These are phyloP conservation scores for Carex myosuroides DNA, from an alignment of 176 grass and related monocot species.

Conservation along the genomic window DNA sequence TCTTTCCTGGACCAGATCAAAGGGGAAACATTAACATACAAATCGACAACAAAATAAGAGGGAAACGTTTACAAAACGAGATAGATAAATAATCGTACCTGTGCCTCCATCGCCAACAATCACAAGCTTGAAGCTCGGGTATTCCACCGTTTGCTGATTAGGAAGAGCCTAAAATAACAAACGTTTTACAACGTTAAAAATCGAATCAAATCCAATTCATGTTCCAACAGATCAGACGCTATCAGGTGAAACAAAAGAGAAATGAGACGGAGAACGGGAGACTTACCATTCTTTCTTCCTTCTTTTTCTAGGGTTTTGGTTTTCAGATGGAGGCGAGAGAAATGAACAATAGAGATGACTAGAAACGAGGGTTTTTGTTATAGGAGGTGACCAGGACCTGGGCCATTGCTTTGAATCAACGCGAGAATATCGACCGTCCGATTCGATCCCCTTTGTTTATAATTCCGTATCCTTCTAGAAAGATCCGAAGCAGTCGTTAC, in stretches of 20 bases:
- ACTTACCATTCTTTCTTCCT: not conserved
- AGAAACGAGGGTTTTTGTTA: not conserved
- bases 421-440: conserved; percentile 24
- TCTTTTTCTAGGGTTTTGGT: conserved; percentile 1
- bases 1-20: not conserved
- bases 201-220: not conserved
- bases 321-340: conserved; percentile 14
- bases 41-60: not conserved
- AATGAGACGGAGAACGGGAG: not conserved
- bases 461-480: not conserved
- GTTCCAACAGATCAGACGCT: not conserved
- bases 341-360: not conserved
- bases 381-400: not conserved
- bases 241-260: not conserved
- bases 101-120: conserved; percentile 26
- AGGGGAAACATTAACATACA: not conserved
- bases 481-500: conserved; percentile 5
- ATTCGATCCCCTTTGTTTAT: not conserved
- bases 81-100: not conserved
- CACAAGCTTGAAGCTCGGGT: conserved; percentile 23
- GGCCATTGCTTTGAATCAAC: conserved; percentile 21
- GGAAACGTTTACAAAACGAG: not conserved
- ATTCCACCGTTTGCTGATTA: conserved; percentile 29
- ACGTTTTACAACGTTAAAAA: not conserved
- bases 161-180: conserved; percentile 25